A percentile compares a stretch with the other conserved stretches of the same genome.
These are phyloP conservation scores for Teratosphaeria pseudoeucalypti DNA, from an alignment of 2,329 filamentous ascomycete genomes.

Conservation along the genomic window DNA sequence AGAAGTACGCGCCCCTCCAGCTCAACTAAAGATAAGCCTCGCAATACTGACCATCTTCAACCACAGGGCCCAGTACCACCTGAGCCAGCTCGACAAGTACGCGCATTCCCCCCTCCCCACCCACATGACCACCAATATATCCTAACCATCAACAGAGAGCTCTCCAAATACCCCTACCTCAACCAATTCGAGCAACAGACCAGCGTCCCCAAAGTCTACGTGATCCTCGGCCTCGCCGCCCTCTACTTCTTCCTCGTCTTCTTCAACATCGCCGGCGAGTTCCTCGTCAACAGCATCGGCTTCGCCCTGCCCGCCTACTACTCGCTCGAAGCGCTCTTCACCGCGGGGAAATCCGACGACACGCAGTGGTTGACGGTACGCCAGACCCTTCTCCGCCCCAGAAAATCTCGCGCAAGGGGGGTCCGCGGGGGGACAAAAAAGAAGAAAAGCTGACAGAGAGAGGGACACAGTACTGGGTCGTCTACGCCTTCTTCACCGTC, in stretches of 20 bases:
- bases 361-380: conserved; percentile 62
- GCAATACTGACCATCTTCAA: neutral
- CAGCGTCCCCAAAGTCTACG: conserved; percentile 75
- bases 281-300: conserved; percentile 76
- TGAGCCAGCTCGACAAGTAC: conserved; percentile 63
- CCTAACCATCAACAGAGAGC: conserved; percentile 39
- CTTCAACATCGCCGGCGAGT: conserved; percentile 83
- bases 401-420: neutral
- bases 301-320: conserved; percentile 79
- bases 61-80: conserved; percentile 41
- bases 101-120: too few species aligned
- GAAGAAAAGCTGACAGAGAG: conserved; percentile 1
- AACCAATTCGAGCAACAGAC: conserved; percentile 81
- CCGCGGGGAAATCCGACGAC: conserved; percentile 60
- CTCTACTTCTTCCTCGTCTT: conserved; percentile 87
- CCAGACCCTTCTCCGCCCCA: conserved; percentile 1
- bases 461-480: conserved; percentile 63
- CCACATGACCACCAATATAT: too few species aligned
- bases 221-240: conserved; percentile 61
- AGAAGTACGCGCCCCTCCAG: conserved; percentile 2
- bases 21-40: neutral
- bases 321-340: conserved; percentile 69
- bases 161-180: conserved; percentile 74
- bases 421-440: neutral
- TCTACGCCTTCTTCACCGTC: conserved; percentile 72